Evolutionary conservation across 2,329 filamentous ascomycete species (phyloP).

Genomic region (Exophiala viscosa): DNA sequence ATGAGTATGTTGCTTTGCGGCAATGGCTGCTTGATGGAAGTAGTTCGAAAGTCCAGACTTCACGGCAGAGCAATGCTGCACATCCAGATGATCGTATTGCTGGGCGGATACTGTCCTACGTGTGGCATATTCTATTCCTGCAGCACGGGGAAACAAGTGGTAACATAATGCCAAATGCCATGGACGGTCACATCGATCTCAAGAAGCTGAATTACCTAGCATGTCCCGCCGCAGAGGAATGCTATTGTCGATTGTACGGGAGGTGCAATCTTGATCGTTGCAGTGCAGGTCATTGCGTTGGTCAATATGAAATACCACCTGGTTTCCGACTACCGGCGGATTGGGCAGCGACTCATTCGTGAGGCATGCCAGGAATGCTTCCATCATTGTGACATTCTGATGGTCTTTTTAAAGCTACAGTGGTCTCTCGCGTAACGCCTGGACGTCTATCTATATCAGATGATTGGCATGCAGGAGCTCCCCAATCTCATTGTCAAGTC

Average conservation of each 20-base stretch:
- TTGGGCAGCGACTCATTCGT: slow-evolving; percentile 33
- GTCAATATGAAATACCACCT: slow-evolving; percentile 40
- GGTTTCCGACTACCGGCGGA: slow-evolving; percentile 37
- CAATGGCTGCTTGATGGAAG: slow-evolving; percentile 51
- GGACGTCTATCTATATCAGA: neutral
- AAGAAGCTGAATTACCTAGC: slow-evolving; percentile 36
- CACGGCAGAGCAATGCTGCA: slow-evolving; percentile 29
- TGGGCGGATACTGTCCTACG: slow-evolving; percentile 47
- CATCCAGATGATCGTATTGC: slow-evolving; percentile 42
- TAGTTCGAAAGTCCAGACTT: slow-evolving; percentile 1
- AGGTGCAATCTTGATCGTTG: slow-evolving; percentile 38
- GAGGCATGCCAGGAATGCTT: neutral
- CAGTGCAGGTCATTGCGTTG: slow-evolving; percentile 34
- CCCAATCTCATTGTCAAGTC: slow-evolving; percentile 14
- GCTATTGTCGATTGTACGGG: slow-evolving; percentile 46
- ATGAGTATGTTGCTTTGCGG: slow-evolving; percentile 51
- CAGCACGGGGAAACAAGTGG: slow-evolving; percentile 17
- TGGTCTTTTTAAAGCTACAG: neutral
- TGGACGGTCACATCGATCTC: slow-evolving; percentile 31
- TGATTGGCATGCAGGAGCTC: slow-evolving; percentile 7
- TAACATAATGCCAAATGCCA: slow-evolving; percentile 4
- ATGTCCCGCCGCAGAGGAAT: slow-evolving; percentile 40
- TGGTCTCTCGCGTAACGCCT: too few relatives aligned
- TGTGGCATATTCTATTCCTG: slow-evolving; percentile 51
- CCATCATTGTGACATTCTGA: neutral